These are phyloP conservation scores for Bryoglossum gracile DNA, from an alignment of 495 filamentous ascomycete genomes.

Conservation along the genomic window DNA sequence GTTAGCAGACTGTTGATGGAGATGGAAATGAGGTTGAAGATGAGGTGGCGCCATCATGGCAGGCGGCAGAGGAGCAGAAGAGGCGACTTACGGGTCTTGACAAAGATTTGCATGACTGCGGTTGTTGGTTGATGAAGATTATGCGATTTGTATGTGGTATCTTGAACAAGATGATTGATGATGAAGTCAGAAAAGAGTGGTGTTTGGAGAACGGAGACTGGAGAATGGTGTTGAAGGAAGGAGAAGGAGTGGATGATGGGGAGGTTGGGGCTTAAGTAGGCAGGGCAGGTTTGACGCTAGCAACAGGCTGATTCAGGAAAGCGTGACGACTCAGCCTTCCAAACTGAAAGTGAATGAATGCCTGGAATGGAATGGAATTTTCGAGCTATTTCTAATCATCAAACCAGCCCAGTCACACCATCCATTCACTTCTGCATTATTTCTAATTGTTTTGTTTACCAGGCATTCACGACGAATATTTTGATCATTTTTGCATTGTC, in stretches of 20 bases:
- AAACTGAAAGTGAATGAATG: background rate
- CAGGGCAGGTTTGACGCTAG: background rate
- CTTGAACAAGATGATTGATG: constrained; percentile 12
- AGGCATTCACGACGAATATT: no score
- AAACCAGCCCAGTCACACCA: no score
- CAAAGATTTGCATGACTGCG: constrained; percentile 88
- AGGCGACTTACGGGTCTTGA: constrained; percentile 78
- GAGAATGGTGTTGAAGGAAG: no score
- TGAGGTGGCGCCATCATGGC: constrained; percentile 24
- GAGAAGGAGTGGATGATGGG: no score
- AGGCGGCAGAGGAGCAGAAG: constrained; percentile 17
- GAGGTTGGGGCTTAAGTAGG: constrained; percentile 26
- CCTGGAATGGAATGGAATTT: background rate
- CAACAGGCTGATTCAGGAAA: background rate
- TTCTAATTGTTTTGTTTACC: background rate
- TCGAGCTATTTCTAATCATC: background rate
- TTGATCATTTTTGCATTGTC: background rate
- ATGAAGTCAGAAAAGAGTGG: constrained; percentile 9
- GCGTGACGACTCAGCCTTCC: background rate
- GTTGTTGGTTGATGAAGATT: no score
- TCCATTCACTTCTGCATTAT: background rate
- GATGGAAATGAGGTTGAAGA: constrained; percentile 16
- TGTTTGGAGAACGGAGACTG: background rate
- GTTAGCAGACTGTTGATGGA: constrained; percentile 27
- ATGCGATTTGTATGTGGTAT: no score